A percentile compares a stretch with the other conserved stretches of the same genome.
These are phyloP conservation scores for Nymphaea thermarum DNA, from an alignment of 164 flowering plant genomes.

Conservation along the genomic window DNA sequence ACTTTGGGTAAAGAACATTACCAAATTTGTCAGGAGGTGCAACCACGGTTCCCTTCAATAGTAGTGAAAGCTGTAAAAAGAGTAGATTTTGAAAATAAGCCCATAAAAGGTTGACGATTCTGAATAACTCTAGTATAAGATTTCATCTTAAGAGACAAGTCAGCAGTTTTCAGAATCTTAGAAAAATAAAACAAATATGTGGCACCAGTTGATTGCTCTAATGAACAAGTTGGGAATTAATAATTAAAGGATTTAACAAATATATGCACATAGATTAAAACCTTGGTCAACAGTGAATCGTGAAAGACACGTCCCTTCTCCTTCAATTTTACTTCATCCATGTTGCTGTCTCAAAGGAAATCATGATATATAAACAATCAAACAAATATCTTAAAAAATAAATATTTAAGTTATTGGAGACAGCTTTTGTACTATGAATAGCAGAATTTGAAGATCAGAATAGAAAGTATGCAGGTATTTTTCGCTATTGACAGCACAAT, in stretches of 20 bases:
- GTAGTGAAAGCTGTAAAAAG: slow-evolving; percentile 63
- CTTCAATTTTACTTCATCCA: slow-evolving; percentile 83
- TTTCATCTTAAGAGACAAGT: no score
- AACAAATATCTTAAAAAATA: not conserved
- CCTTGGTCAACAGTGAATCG: slow-evolving; percentile 90
- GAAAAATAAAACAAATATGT: no score
- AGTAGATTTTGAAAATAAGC: not conserved
- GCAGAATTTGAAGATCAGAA: not conserved
- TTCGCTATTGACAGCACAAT: not conserved
- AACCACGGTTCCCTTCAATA: slow-evolving; percentile 90
- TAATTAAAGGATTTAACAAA: not conserved
- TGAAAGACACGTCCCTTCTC: slow-evolving; percentile 87
- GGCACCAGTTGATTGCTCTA: no score
- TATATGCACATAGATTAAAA: slow-evolving; percentile 9
- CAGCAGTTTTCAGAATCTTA: no score
- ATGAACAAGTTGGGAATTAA: no score
- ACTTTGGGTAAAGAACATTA: slow-evolving; percentile 11
- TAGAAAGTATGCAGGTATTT: not conserved
- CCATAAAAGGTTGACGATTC: not conserved
- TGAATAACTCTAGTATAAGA: no score
- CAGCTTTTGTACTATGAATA: not conserved
- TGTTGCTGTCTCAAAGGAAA: slow-evolving; percentile 26
- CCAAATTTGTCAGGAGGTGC: slow-evolving; percentile 99
- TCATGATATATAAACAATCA: not conserved
- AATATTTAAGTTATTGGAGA: not conserved